Evolutionary conservation across 345 rosid species (phyloP), one percentile per base, ranked within the genome.

Genomic region (Angophora floribunda): DNA sequence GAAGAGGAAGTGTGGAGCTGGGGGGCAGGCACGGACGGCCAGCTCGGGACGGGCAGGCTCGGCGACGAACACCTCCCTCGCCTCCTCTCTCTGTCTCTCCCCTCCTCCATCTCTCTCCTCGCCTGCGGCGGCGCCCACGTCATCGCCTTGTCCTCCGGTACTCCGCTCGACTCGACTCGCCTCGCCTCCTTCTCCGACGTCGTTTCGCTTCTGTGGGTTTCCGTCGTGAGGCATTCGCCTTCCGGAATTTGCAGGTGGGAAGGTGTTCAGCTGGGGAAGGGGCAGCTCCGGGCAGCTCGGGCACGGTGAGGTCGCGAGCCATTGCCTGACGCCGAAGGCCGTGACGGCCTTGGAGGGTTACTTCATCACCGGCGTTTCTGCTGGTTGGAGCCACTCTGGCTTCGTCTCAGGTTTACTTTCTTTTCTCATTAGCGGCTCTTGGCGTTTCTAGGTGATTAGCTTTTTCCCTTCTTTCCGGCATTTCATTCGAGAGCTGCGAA

Each of bases 1-100:
- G 57, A 32, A 87, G 86, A 89, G 67, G 86, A 50, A 87, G 53
- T 95, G 47, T 96, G 99, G 99, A 97, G 98, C 91, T 97, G 99
- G 98, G 99, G 99, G 32, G 99, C 99, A 7, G 99, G 99, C 17
- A 96, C 97, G 26, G 99, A 97, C 36, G 98, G 99, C 21, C 99
- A 97, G 90, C 93, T 96, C 49, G 97, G 97, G 52, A 96, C 99
- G 12, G 91, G 88, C 79, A 95, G 91, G 91, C 92, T 92, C 26
- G 87, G 93, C 92, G 99, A 97, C 92, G 99, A 97, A 88, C 92
- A 87, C 92, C 93, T 91, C 47, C 99, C 99, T 55, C 98, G 93
- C 88, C 95, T 92, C 85, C 96, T 97, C 89, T 92, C 89, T 24
- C 93, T 92, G 44, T 86, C 93, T 59, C 89, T 96, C 89, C 90